phyloP scores from a whole-genome alignment of 805 yeast species.

The Metschnikowia picachoensis region DNA sequence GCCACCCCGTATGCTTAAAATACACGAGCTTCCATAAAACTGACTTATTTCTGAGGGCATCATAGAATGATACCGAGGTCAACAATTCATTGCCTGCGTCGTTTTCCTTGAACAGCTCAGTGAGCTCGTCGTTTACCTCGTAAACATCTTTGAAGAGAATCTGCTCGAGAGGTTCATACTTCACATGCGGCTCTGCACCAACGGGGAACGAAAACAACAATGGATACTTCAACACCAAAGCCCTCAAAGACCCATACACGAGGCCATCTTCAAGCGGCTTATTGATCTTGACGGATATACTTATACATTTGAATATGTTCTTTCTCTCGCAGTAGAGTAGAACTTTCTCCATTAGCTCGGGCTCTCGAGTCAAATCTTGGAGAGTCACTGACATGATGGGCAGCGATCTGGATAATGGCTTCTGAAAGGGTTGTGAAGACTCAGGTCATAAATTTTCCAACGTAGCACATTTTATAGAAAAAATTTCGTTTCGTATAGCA shows the following conservation, averaged over 20 bases:
- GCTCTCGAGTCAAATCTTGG: constrained; percentile 6
- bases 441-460: not conserved
- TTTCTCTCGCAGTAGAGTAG: constrained; percentile 8
- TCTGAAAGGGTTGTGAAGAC: not conserved
- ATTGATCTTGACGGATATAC: constrained; percentile 8
- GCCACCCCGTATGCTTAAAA: constrained; percentile 7
- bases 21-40: constrained; percentile 10
- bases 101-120: constrained; percentile 1
- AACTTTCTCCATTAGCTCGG: constrained; percentile 6
- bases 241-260: constrained; percentile 7
- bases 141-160: constrained; percentile 8
- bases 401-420: not conserved
- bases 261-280: constrained; percentile 1
- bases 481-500: too few species aligned
- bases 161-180: constrained; percentile 7
- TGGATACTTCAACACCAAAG: constrained; percentile 10
- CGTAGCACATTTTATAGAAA: not conserved
- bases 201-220: constrained; percentile 6
- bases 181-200: constrained; percentile 7
- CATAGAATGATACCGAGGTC: constrained; percentile 2
- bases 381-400: constrained; percentile 3
- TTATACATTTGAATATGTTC: constrained; percentile 7
- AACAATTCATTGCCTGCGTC: not conserved
- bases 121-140: not conserved
- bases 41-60: not conserved